phyloP scores from a whole-genome alignment of 495 filamentous ascomycete genomes.

The Podospora tetraspora region DNA sequence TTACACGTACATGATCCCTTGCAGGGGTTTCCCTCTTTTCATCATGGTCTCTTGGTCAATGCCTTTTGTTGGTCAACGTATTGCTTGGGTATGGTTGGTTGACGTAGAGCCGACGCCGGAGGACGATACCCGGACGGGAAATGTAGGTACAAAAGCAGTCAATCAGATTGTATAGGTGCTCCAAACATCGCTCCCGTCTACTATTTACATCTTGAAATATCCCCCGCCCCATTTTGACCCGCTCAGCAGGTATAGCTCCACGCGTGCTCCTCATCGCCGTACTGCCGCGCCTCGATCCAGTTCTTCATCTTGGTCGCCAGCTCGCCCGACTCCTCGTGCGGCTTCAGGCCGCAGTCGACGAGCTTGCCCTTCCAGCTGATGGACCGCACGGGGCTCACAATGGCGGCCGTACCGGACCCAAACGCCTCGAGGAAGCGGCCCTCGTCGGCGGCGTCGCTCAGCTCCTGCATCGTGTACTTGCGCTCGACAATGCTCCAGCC shows the following conservation, averaged over 20 bases:
- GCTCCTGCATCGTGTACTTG: constrained; percentile 80
- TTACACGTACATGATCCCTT: constrained; percentile 4
- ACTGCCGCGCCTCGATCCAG: constrained; percentile 94
- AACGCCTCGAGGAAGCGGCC: constrained; percentile 88
- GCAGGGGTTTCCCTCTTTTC: constrained; percentile 1
- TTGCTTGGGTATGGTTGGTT: neutral
- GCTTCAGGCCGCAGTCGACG: constrained; percentile 70
- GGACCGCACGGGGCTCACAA: constrained; percentile 73
- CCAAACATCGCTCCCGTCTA: constrained; percentile 7
- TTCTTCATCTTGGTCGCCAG: constrained; percentile 80
- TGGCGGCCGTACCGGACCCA: constrained; percentile 84
- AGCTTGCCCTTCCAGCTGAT: constrained; percentile 79
- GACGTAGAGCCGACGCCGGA: neutral
- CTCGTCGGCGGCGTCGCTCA: constrained; percentile 73
- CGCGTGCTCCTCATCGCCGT: constrained; percentile 82
- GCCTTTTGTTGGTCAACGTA: neutral
- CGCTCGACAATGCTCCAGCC: constrained; percentile 86
- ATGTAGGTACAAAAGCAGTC: neutral
- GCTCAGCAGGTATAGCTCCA: constrained; percentile 60
- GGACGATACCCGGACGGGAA: neutral
- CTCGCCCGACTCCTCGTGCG: constrained; percentile 78
- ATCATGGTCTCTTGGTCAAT: neutral
- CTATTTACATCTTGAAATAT: constrained; percentile 4
- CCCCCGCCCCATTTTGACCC: neutral
- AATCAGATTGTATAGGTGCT: neutral